Base-by-base conservation (phyloP, 305 asterid species). In the Striga hermonthica region DNA sequence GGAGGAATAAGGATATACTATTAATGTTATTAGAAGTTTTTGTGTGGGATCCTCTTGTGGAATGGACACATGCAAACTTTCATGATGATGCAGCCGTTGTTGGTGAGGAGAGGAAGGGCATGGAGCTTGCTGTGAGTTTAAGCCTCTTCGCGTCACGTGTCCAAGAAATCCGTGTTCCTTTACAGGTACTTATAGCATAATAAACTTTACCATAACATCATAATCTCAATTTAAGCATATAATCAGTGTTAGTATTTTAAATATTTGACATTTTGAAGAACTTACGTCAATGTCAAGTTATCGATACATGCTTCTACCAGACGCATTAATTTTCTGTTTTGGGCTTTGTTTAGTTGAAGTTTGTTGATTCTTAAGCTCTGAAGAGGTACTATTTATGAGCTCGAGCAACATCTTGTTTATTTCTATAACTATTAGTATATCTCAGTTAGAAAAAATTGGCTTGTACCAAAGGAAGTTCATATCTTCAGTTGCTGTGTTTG, bases 41-140 rank as follows among this genome's bases (percentile, higher is more conserved):
- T 84, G 95, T 91, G 63, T 94, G 99, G 99, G 99, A 94, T 72
- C 99, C 99, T 34, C 98, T 94, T 60, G 98, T 91, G 72, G 99
- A 94, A 70, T 94, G 99, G 99, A 94, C 99, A 75, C 95, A 90
- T 62, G 97, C 95, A 72, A 95, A 94, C 82, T 86, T 91, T 79
- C 99, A 91, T 81, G 99, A 94, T 49, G 99, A 91, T 75, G 99
- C 98, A 43, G 99, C 98, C 60, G 87, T 94, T 65, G 95, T 94
- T 72, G 98, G 99, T 55, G 99, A 94, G 82, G 99, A 94, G 80
- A 85, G 99, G 60, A 94, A 82, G 76, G 99, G 99, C 81, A 94
- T 94, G 99, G 99, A 94, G 78, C 96, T 94, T 70, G 99, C 99
- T n/a, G 99, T 94, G 58, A 94, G 99, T 82, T 79, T 94, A 78